Evolutionary conservation across 805 yeast species (phyloP).

Genomic region (Zygosaccharomyces kombuchaensis): DNA sequence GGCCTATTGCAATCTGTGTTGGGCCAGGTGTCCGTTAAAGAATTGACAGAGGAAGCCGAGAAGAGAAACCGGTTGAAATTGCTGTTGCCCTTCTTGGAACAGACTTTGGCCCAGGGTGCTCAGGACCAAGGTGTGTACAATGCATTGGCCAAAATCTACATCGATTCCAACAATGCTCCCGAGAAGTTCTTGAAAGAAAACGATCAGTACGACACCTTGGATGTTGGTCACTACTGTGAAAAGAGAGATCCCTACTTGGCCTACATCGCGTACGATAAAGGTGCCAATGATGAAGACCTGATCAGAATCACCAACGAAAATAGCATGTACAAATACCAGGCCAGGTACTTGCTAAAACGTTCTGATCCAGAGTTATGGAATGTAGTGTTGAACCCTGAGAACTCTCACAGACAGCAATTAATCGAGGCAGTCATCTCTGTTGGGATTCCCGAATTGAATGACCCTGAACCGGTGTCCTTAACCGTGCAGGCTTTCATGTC

Average conservation of each 20-base stretch:
- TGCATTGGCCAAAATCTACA: slow-evolving; percentile 94
- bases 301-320: slow-evolving; percentile 92
- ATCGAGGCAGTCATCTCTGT: slow-evolving; percentile 93
- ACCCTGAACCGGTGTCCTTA: slow-evolving; percentile 89
- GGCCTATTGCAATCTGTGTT: slow-evolving; percentile 74
- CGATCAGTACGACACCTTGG: slow-evolving; percentile 81
- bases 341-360: slow-evolving; percentile 86
- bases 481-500: slow-evolving; percentile 96
- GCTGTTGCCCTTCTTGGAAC: slow-evolving; percentile 87
- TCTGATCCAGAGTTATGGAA: slow-evolving; percentile 85
- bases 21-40: slow-evolving; percentile 91
- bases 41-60: slow-evolving; percentile 90
- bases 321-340: slow-evolving; percentile 97
- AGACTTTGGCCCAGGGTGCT: slow-evolving; percentile 76
- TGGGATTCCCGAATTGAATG: slow-evolving; percentile 90
- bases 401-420: slow-evolving; percentile 83
- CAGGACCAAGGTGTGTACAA: slow-evolving; percentile 89
- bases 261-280: slow-evolving; percentile 95
- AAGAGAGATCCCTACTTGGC: slow-evolving; percentile 98
- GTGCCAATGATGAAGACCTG: slow-evolving; percentile 84
- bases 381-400: slow-evolving; percentile 67
- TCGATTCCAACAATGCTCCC: slow-evolving; percentile 95
- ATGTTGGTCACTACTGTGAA: slow-evolving; percentile 97
- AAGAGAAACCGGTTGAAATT: slow-evolving; percentile 91
- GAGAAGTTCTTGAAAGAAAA: slow-evolving; percentile 94